Conservation (phyloP, 2,329 filamentous ascomycete genomes). For the Calonectria crousiana region DNA sequence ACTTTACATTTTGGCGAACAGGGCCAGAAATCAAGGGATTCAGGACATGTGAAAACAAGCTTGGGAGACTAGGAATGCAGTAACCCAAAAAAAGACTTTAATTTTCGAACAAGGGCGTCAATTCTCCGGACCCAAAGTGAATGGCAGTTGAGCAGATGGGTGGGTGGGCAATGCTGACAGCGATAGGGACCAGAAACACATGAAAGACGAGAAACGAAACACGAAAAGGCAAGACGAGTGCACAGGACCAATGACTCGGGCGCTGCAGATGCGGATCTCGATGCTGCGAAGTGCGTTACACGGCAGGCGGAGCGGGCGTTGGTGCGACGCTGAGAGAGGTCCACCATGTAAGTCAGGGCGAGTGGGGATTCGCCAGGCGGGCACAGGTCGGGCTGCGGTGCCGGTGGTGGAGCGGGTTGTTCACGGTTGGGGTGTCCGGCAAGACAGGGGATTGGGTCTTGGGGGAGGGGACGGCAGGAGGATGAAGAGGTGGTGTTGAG, state of each 20-base stretch:
- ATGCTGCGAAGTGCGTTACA: conserved; percentile 41
- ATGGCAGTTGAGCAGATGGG: background rate
- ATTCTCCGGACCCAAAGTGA: background rate
- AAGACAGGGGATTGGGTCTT: conserved; percentile 17
- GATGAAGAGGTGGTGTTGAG: conserved; percentile 1
- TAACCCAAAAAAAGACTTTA: conserved; percentile 27
- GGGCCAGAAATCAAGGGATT: conserved; percentile 6
- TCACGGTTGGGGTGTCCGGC: conserved; percentile 11
- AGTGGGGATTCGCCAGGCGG: conserved; percentile 6
- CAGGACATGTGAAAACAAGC: conserved; percentile 6
- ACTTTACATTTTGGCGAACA: background rate
- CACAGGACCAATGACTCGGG: conserved; percentile 21
- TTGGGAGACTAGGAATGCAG: conserved; percentile 10
- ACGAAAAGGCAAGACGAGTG: background rate
- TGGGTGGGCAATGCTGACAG: conserved; percentile 3
- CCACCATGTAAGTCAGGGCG: background rate
- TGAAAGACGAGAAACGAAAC: background rate
- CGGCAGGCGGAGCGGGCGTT: conserved; percentile 29
- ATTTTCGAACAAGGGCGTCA: conserved; percentile 2
- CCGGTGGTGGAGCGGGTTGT: conserved; percentile 20
- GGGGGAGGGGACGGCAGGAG: background rate
- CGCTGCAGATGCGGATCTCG: conserved; percentile 44
- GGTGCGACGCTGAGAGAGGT: conserved; percentile 19
- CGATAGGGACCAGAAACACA: background rate
- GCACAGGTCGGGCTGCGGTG: conserved; percentile 11